phyloP scores from a whole-genome alignment of 1,284 basidiomycete genomes.

The Tetrapyrgos nigripes region DNA sequence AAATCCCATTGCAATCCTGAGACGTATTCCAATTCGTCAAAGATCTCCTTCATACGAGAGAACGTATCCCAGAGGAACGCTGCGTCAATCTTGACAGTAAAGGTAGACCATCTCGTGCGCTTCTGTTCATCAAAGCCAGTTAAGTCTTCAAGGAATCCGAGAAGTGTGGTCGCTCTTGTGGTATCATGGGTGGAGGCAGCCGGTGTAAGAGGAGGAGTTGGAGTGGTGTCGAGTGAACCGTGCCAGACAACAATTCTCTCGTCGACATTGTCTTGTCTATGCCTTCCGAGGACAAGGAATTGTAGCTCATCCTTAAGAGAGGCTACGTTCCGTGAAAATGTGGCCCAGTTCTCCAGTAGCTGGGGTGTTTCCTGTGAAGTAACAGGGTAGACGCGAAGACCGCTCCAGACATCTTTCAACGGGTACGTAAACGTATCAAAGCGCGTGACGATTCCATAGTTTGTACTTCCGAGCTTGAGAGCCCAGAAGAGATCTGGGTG shows the following conservation, averaged over 20 bases:
- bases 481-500: slow-evolving; percentile 17
- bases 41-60: too few relatives aligned
- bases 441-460: slow-evolving; percentile 20
- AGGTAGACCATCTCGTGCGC: background rate
- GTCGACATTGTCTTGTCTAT: background rate
- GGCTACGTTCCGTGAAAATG: background rate
- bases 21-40: too few relatives aligned
- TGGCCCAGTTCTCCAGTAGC: background rate
- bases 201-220: background rate
- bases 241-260: background rate
- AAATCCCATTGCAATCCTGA: background rate
- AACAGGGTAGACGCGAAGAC: background rate
- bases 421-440: slow-evolving; percentile 14
- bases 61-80: background rate
- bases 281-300: background rate
- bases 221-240: background rate
- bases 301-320: background rate
- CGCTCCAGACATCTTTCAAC: too few relatives aligned
- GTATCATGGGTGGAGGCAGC: background rate
- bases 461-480: slow-evolving; percentile 18
- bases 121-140: background rate
- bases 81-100: background rate
- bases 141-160: background rate
- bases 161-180: background rate
- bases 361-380: background rate